Evolutionary conservation across 768 basidiomycete species (phyloP), one percentile per base, ranked within the genome.

Genomic region (Rhodocollybia butyracea): DNA sequence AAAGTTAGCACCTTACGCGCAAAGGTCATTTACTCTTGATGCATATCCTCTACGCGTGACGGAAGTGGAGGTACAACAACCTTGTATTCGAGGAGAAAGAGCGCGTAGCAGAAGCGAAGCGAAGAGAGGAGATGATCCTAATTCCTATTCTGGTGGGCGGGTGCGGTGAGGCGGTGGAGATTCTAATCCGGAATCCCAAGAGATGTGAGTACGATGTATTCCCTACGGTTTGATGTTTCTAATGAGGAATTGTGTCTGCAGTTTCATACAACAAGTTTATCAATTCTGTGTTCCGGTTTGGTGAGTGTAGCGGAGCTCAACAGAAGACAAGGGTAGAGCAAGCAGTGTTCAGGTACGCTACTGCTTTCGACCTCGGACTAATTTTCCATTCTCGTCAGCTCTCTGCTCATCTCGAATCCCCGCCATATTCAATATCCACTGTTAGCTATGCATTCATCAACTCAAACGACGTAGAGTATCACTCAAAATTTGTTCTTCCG

Each of bases 191-290:
- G 53, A 91, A 91, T 68, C 84, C 91, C 2, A 91, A 87, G 70
- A 97, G 95, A 76, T 82, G 94, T 92, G 55, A 46, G 83, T 66
- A n/a, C n/a, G 17, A 17, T 12, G 29, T 6, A 39, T 55, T 26
- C 12, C 7, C 15, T 36, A 60, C 29, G 17, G 3, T 6, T 7
- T 10, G 10, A 54, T 24, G 24, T 42, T 31, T 15, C 10, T 46
- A 30, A 26, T n/a, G n/a, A n/a, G n/a, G n/a, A n/a, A n/a, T n/a
- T 13, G 12, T 54, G 15, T 54, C 27, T 47, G 22, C 61, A 96
- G 94, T 88, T 34, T 94, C 94, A 1, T 98, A 93, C 70, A 94
- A 98, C 71, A 97, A 94, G 0, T 91, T 99, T 60, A 85, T 90
- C 24, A 98, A 98, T 70, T 85, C 88, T 38, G 89, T 91, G 0